Conservation (phyloP, 805 yeast species). For the Saccharomycopsis olivae region DNA sequence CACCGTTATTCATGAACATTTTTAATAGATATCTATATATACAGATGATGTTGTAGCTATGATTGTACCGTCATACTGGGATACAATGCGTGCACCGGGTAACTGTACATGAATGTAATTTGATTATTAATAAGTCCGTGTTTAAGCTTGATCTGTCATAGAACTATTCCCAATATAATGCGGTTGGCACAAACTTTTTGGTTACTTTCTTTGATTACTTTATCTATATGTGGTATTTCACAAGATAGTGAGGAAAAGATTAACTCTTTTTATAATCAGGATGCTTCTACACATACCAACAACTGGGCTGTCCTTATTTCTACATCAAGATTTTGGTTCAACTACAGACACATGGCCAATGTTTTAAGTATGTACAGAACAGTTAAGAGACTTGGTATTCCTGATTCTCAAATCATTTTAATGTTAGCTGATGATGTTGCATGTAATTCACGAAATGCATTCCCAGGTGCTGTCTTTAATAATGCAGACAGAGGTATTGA, state of each 20-base stretch:
- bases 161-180: too few relatives aligned
- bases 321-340: conserved; percentile 97
- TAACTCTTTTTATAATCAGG: neutral
- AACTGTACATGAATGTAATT: too few relatives aligned
- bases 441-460: conserved; percentile 91
- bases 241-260: neutral
- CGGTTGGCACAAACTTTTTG: too few relatives aligned
- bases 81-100: too few relatives aligned
- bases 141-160: too few relatives aligned
- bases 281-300: conserved; percentile 40
- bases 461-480: conserved; percentile 93
- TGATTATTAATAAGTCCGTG: too few relatives aligned
- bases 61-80: too few relatives aligned
- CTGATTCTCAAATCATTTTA: conserved; percentile 92
- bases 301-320: conserved; percentile 85
- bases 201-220: too few relatives aligned
- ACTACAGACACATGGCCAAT: conserved; percentile 96
- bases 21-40: too few relatives aligned
- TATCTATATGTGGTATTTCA: neutral
- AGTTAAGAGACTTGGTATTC: conserved; percentile 91
- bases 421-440: conserved; percentile 97
- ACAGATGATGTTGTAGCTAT: too few relatives aligned
- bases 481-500: conserved; percentile 88
- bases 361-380: conserved; percentile 90
- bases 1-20: too few relatives aligned